Base-by-base conservation (phyloP, 768 basidiomycete species). In the Pleurotus cornucopiae region DNA sequence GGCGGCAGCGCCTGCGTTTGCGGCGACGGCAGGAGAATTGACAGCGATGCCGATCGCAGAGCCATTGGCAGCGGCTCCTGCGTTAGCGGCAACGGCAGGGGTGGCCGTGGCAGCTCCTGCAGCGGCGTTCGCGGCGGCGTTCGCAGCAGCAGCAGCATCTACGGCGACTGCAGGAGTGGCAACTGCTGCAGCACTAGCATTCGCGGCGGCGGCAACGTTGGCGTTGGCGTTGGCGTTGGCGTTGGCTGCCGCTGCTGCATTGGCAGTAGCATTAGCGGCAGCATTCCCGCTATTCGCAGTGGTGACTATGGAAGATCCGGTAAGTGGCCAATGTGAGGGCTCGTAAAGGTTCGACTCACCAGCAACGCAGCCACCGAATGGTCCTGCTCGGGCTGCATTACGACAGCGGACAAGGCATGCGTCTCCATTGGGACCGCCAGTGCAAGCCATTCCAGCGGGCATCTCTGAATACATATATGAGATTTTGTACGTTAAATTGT, bases 351-450 rank as follows among this genome's bases (percentile, higher is more conserved):
- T 34, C 37, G 37, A 20, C 51, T 20, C 41, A 53, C 51, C 51
- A 53, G 51, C 51, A 23, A 53, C 51, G 38, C 51, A 53, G 34
- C 51, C 51, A 38, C 51, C 51, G 51, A 53, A 53, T 18, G 51
- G 51, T 25, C 51, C 51, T 40, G 51, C 51, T n/a, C 51, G 39
- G n/a, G 51, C 51, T 16, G 39, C 51, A 21, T 53, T 53, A 9
- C 51, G 51, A 18, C 51, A 53, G 18, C 51, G 51, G 23, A 53
- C 51, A 41, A 53, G 51, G n/a, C 51, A 53, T n/a, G 51, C 51
- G 41, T 53, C 39, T 21, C 51, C 51, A 20, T 41, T 53, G 39
- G 51, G 51, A 26, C 51, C 51, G 41, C 51, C 51, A 16, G 51
- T 53, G 39, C 51, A 53, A 53, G 51, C 26, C 51, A 53, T 53